Base-by-base conservation (phyloP, 768 basidiomycete genomes). In the Infundibulicybe gibba region DNA sequence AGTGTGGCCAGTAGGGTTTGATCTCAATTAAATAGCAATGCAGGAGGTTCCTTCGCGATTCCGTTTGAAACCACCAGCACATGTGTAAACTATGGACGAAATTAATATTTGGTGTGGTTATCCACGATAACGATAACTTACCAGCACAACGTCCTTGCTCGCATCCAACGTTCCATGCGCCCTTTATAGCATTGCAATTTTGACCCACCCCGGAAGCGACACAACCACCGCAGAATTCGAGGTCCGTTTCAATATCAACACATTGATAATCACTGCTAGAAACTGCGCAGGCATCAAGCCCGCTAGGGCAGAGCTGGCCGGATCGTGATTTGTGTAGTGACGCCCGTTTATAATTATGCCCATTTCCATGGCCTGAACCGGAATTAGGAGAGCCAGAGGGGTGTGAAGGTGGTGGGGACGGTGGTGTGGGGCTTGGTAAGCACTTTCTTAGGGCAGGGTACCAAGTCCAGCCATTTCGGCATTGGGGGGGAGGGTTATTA, bases 151-250 rank as follows among this genome's bases (percentile, higher is more conserved):
- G 58, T 25, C 76, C 76, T 49, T 59, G 60, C 41, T 80, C 73
- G 62, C 89, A 93, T n/a, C 76, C 79, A 56, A 89, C 85, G 58
- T 81, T 81, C 76, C 80, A 79, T 15, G 76, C 81, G 40, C 81
- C 79, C 39, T 65, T 50, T 54, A 91, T 88, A 39, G 73, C 65
- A 14, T 81, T 81, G 63, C 88, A 92, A 62, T 92, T 85, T 61
- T 80, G 67, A 19, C 89, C 89, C 37, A 66, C 58, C 15, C 80
- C 80, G n/a, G 76, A 63, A 14, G 77, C 72, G 2, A 77, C 63
- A 59, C 89, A 91, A 21, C 90, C 89, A 51, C 88, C 89, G 63
- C 89, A 91, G 12, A 82, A 81, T 49, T 80, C 72, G 40, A 90
- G 74, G 49, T 90, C 86, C 38, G 66, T 67, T 14, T 63, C 54